phyloP scores from a whole-genome alignment of 2,329 filamentous ascomycete genomes.

The Scopulariopsis brevicaulis region DNA sequence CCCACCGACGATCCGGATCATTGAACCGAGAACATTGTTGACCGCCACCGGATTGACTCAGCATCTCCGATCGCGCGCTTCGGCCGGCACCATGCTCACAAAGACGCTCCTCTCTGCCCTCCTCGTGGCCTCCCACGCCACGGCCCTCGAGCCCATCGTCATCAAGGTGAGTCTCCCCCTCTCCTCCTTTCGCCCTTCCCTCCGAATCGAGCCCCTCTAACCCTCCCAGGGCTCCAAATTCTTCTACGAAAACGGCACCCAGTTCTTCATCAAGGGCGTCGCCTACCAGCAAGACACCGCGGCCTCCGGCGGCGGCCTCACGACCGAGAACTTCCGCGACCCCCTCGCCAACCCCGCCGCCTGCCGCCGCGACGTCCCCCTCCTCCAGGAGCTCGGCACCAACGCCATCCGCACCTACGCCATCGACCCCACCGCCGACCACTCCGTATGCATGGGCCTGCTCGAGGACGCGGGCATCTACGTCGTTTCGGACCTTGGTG shows the following conservation, averaged over 20 bases:
- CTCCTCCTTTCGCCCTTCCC: not conserved
- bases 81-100: not conserved
- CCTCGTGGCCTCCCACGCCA: conserved; percentile 27
- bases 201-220: not conserved
- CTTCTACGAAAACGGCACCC: conserved; percentile 67
- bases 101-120: conserved; percentile 17
- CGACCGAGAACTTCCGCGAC: conserved; percentile 54
- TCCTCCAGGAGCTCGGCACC: conserved; percentile 66
- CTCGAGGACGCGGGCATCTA: conserved; percentile 85
- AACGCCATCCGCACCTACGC: conserved; percentile 96
- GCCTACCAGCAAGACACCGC: conserved; percentile 82
- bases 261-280: conserved; percentile 77
- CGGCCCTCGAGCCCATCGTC: conserved; percentile 44
- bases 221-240: conserved; percentile 60
- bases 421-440: conserved; percentile 68
- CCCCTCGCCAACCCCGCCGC: conserved; percentile 61
- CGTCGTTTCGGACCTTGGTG: conserved; percentile 80
- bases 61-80: not conserved
- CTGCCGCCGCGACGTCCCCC: conserved; percentile 80
- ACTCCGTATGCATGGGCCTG: conserved; percentile 73
- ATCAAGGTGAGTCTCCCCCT: conserved; percentile 47
- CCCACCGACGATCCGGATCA: not conserved
- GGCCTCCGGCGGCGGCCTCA: conserved; percentile 37
- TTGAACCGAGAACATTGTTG: not conserved
- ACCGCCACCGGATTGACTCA: not conserved